Conservation (phyloP, 768 basidiomycete genomes). For the Roridomyces roridus region DNA sequence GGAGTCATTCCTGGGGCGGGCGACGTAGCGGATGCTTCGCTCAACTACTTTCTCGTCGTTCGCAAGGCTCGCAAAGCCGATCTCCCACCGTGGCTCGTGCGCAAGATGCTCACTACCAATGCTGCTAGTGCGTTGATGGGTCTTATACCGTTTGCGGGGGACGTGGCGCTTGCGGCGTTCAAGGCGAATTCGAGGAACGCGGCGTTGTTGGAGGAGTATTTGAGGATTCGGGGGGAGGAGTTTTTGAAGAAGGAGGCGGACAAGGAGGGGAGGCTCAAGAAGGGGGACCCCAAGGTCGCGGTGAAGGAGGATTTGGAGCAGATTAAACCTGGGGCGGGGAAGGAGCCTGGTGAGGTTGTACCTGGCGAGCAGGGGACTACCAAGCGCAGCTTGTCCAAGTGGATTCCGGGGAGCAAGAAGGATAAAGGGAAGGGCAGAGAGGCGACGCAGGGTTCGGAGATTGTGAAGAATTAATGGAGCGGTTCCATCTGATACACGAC, state of each 20-base stretch:
- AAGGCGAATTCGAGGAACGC: slow-evolving; percentile 94
- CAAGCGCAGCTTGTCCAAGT: slow-evolving; percentile 19
- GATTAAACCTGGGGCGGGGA: slow-evolving; percentile 63
- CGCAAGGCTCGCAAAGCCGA: slow-evolving; percentile 79
- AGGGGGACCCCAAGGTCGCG: slow-evolving; percentile 18
- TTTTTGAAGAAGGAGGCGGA: slow-evolving; percentile 58
- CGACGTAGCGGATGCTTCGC: slow-evolving; percentile 62
- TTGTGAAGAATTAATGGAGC: background rate
- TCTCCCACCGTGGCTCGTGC: slow-evolving; percentile 66
- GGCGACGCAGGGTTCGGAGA: slow-evolving; percentile 8
- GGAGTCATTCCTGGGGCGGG: slow-evolving; percentile 76
- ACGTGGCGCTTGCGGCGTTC: slow-evolving; percentile 75
- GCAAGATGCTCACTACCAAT: slow-evolving; percentile 81
- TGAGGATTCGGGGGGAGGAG: slow-evolving; percentile 80
- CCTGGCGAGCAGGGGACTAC: slow-evolving; percentile 23
- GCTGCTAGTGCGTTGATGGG: slow-evolving; percentile 70
- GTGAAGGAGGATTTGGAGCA: slow-evolving; percentile 44
- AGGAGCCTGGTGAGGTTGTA: slow-evolving; percentile 41
- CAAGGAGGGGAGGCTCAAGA: slow-evolving; percentile 31
- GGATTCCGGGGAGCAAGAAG: slow-evolving; percentile 7
- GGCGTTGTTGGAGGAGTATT: slow-evolving; percentile 81
- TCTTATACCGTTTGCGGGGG: slow-evolving; percentile 74
- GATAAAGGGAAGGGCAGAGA: slow-evolving; percentile 9
- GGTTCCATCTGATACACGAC: background rate
- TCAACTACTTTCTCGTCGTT: slow-evolving; percentile 82